Conservation (phyloP, 2,329 filamentous ascomycete genomes). For the Paraconiothyrium brasiliense region DNA sequence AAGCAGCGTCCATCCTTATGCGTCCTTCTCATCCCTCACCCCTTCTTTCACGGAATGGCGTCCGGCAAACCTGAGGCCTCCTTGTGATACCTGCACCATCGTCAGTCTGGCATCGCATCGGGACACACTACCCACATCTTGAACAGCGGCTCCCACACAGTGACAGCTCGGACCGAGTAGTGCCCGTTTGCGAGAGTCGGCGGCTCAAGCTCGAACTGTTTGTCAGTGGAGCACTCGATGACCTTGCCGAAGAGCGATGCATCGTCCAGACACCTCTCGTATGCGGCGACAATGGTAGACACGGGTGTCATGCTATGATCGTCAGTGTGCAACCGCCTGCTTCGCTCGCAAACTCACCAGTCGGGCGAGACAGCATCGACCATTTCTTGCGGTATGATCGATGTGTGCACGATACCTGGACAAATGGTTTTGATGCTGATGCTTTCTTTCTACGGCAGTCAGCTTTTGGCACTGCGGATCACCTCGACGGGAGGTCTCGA, state of each 20-base stretch:
- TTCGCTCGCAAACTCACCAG: constrained; percentile 22
- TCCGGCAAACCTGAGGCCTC: constrained; percentile 55
- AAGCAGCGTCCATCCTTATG: not conserved
- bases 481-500: not conserved
- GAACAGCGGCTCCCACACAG: constrained; percentile 62
- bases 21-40: not conserved
- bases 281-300: constrained; percentile 57
- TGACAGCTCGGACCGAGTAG: constrained; percentile 54
- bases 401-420: constrained; percentile 59
- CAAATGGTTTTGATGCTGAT: constrained; percentile 61
- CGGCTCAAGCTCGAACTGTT: constrained; percentile 50
- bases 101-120: constrained; percentile 8
- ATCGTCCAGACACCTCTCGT: constrained; percentile 58
- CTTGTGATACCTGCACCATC: constrained; percentile 46
- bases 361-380: constrained; percentile 37
- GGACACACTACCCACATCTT: constrained; percentile 37
- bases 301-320: constrained; percentile 43
- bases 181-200: constrained; percentile 53
- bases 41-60: constrained; percentile 29
- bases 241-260: constrained; percentile 54
- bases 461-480: not conserved
- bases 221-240: constrained; percentile 57
- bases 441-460: constrained; percentile 53
- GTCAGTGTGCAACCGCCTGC: constrained; percentile 13
- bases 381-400: constrained; percentile 40